Percentiles rank a stretch among this genome's conserved stretches.
Evolutionary conservation across 257 asterid species (phyloP).

Genomic region (Jasminum sambac): DNA sequence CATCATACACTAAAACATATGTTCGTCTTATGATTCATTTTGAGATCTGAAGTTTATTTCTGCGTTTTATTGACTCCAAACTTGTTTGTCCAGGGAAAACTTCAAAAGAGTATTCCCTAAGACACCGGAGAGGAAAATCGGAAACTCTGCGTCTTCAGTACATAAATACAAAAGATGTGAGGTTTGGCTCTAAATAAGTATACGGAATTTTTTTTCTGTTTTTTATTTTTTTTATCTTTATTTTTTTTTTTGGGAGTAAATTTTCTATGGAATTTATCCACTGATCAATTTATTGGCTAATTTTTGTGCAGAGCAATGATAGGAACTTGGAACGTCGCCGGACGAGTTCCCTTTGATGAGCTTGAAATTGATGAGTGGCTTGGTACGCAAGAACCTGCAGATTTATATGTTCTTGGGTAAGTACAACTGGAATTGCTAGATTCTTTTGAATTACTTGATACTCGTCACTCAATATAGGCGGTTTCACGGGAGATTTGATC

Average conservation of each 20-base stretch:
- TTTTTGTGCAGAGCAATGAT: conserved; percentile 57
- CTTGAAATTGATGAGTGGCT: conserved; percentile 92
- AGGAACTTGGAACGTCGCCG: conserved; percentile 97
- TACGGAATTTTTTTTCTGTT: neutral
- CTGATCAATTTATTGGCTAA: conserved; percentile 5
- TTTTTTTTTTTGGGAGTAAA: neutral
- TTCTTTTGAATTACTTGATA: conserved; percentile 4
- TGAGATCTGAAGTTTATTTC: neutral
- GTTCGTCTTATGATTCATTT: neutral
- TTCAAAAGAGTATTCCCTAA: conserved; percentile 31
- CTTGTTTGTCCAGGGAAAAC: conserved; percentile 43
- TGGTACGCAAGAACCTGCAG: conserved; percentile 77
- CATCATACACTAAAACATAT: neutral
- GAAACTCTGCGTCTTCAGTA: conserved; percentile 81
- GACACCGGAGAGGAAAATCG: conserved; percentile 89
- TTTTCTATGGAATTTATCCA: neutral
- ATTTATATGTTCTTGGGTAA: conserved; percentile 81
- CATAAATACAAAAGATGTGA: conserved; percentile 84
- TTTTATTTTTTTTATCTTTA: no score
- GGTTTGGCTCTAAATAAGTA: conserved; percentile 58
- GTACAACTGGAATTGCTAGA: conserved; percentile 15
- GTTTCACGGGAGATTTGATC: neutral
- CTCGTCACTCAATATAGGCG: neutral
- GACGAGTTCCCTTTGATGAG: conserved; percentile 62
- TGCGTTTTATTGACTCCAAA: conserved; percentile 15